Conservation (phyloP, 129 eudicot species). For the Flaveria robusta region DNA sequence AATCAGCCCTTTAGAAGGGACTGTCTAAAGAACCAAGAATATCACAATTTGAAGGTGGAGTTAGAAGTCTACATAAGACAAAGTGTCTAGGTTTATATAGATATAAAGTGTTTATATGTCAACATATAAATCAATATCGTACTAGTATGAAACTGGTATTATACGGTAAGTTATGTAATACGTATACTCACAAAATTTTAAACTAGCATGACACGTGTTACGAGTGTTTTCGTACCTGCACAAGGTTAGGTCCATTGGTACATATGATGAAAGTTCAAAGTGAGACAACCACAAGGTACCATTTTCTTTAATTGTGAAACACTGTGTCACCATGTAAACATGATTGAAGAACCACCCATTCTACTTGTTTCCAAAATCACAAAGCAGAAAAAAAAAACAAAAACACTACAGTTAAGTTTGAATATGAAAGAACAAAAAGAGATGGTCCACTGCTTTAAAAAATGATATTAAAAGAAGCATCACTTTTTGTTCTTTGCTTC, state of each 20-base stretch:
- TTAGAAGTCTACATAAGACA: too few relatives aligned
- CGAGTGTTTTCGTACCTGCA: neutral
- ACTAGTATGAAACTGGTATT: too few relatives aligned
- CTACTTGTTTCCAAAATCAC: slow-evolving; percentile 23
- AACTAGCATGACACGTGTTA: neutral
- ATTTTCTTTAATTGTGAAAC: slow-evolving; percentile 28
- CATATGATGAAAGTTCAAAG: slow-evolving; percentile 20
- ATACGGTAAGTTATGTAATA: too few relatives aligned
- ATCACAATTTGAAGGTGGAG: too few relatives aligned
- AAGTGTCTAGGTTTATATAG: too few relatives aligned
- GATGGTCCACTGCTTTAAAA: slow-evolving; percentile 35
- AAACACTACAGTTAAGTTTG: slow-evolving; percentile 27
- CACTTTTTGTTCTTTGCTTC: slow-evolving; percentile 40
- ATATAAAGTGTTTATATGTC: too few relatives aligned
- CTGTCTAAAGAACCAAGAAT: too few relatives aligned
- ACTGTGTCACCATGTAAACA: slow-evolving; percentile 22
- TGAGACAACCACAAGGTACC: slow-evolving; percentile 35
- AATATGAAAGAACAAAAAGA: slow-evolving; percentile 38
- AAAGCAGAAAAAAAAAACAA: neutral
- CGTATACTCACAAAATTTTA: neutral
- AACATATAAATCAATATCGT: too few relatives aligned
- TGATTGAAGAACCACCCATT: slow-evolving; percentile 32
- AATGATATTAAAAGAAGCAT: neutral
- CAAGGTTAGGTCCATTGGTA: slow-evolving; percentile 13
- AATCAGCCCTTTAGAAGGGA: too few relatives aligned